Evolutionary conservation across 2,329 filamentous ascomycete genomes (phyloP).

Genomic region (Penicillium decumbens): DNA sequence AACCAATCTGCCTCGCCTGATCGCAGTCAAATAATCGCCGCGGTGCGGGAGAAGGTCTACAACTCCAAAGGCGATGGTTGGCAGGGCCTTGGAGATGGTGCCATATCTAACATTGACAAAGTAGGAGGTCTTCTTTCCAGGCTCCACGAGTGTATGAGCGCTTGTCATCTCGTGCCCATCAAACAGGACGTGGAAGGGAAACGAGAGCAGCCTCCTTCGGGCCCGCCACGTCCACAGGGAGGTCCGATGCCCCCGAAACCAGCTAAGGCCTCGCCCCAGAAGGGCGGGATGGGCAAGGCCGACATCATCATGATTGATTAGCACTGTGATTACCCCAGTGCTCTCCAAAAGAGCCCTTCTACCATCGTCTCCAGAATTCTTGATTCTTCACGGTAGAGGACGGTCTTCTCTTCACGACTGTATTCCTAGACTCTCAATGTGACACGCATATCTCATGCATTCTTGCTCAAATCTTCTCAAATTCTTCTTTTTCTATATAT

Average conservation of each 20-base stretch:
- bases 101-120: slow-evolving; percentile 31
- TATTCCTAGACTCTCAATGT: slow-evolving; percentile 20
- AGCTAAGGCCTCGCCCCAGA: slow-evolving; percentile 4
- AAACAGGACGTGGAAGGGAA: slow-evolving; percentile 9
- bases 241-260: neutral
- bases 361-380: neutral
- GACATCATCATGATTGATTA: slow-evolving; percentile 40
- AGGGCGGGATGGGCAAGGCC: slow-evolving; percentile 12
- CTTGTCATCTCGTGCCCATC: slow-evolving; percentile 13
- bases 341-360: neutral
- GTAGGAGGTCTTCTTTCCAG: slow-evolving; percentile 32
- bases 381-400: neutral
- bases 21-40: slow-evolving; percentile 19
- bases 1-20: slow-evolving; percentile 15
- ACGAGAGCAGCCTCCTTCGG: neutral
- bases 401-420: slow-evolving; percentile 16
- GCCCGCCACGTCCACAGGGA: neutral
- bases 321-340: neutral
- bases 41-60: slow-evolving; percentile 33
- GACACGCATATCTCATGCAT: slow-evolving; percentile 7
- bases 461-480: neutral
- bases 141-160: slow-evolving; percentile 29
- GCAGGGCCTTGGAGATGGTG: slow-evolving; percentile 39
- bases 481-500: neutral
- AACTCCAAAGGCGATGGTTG: slow-evolving; percentile 37